Evolutionary conservation across 192 early-diverging fungal genomes (phyloP).

Genomic region (Obelidium mucronatum): DNA sequence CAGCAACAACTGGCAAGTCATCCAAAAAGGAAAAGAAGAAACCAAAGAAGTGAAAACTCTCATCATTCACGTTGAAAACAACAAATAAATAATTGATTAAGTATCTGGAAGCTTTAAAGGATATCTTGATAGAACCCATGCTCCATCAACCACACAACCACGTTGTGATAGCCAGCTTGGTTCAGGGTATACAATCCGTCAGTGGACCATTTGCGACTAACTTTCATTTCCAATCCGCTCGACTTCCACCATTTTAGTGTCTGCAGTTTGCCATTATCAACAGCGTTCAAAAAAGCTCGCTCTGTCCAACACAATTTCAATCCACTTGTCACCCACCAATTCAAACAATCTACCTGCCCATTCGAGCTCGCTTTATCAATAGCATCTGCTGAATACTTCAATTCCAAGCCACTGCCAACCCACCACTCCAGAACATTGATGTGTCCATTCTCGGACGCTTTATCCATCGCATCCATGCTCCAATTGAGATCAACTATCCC

Average conservation of each 20-base stretch:
- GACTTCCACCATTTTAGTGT: not conserved
- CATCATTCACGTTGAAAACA: not conserved
- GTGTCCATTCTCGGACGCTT: not conserved
- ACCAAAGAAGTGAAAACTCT: slow-evolving; percentile 28
- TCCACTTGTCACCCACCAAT: not conserved
- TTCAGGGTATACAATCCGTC: not conserved
- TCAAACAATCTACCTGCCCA: not conserved
- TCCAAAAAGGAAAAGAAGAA: slow-evolving; percentile 29
- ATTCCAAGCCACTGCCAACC: not conserved
- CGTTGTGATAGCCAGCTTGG: not conserved
- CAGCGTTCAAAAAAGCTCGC: not conserved
- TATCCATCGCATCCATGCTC: not conserved
- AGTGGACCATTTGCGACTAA: not conserved
- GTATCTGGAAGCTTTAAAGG: not conserved
- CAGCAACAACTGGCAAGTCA: slow-evolving; percentile 55
- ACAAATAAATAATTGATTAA: not conserved
- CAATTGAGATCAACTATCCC: not conserved
- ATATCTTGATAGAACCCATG: not conserved
- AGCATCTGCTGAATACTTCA: not conserved
- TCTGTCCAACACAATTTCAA: not conserved
- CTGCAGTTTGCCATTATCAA: not conserved
- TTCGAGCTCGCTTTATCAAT: not conserved
- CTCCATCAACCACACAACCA: not conserved
- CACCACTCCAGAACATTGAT: slow-evolving; percentile 4
- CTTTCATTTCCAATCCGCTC: not conserved